A percentile compares a stretch with the other conserved stretches of the same genome.
phyloP scores from a whole-genome alignment of 75 land plant genomes.

The Larix kaempferi region DNA sequence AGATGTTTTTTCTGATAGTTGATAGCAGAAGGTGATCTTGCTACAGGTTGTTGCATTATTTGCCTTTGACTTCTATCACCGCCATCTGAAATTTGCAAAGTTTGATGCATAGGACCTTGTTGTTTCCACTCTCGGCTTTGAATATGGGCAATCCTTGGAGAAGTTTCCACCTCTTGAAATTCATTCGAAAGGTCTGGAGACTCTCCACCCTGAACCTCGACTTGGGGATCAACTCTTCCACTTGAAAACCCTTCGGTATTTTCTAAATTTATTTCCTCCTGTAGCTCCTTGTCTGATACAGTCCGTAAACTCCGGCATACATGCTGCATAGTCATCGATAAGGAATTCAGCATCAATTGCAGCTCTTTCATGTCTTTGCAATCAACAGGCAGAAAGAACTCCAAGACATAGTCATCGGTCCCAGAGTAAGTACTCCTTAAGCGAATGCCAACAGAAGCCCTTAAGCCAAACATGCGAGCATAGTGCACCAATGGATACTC shows the following conservation, averaged over 20 bases:
- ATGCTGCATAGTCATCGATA: slow-evolving; percentile 70
- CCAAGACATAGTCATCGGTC: slow-evolving; percentile 69
- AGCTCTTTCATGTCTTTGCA: slow-evolving; percentile 64
- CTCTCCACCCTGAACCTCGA: slow-evolving; percentile 3
- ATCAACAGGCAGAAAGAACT: slow-evolving; percentile 74
- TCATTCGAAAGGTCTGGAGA: not conserved
- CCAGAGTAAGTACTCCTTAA: slow-evolving; percentile 68
- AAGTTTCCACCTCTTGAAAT: not conserved
- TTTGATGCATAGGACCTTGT: slow-evolving; percentile 6
- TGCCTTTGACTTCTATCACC: not conserved
- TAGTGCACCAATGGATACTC: slow-evolving; percentile 91
- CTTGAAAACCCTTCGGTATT: not conserved
- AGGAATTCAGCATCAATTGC: slow-evolving; percentile 57
- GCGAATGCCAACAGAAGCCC: slow-evolving; percentile 91
- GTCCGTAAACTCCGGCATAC: slow-evolving; percentile 68
- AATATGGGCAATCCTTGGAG: not conserved
- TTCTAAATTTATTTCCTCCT: slow-evolving; percentile 35
- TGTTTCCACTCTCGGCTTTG: slow-evolving; percentile 1
- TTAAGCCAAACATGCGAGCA: slow-evolving; percentile 67
- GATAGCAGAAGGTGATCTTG: slow-evolving; percentile 4
- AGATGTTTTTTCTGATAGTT: not conserved
- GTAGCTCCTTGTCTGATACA: slow-evolving; percentile 61
- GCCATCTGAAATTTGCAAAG: not conserved
- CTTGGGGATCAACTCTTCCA: not conserved
- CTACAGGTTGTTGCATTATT: slow-evolving; percentile 3